Evolutionary conservation across 2,329 filamentous ascomycete species (phyloP).

Genomic region (Achaetomium macrosporum): DNA sequence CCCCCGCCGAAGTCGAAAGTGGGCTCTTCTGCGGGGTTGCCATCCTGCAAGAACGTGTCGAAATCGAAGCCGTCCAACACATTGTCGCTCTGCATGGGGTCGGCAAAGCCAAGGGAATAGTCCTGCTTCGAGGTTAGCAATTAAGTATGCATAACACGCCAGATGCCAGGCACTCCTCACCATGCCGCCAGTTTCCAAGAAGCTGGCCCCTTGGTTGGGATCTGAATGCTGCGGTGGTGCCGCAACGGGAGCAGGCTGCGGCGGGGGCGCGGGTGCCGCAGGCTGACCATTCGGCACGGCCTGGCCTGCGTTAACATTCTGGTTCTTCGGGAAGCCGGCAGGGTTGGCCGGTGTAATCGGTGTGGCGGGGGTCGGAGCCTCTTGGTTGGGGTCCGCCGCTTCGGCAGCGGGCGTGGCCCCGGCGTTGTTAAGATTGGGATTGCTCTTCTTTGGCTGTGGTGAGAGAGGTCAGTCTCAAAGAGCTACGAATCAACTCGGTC

Average conservation of each 20-base stretch:
- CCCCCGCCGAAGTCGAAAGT: slow-evolving; percentile 51
- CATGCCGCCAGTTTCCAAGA: slow-evolving; percentile 40
- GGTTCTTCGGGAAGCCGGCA: slow-evolving; percentile 43
- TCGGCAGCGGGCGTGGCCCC: slow-evolving; percentile 55
- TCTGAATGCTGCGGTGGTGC: slow-evolving; percentile 44
- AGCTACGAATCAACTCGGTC: neutral
- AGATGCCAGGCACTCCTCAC: slow-evolving; percentile 31
- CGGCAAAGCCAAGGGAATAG: slow-evolving; percentile 51
- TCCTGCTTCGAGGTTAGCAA: slow-evolving; percentile 29
- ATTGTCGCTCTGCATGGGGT: slow-evolving; percentile 48
- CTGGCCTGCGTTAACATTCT: slow-evolving; percentile 35
- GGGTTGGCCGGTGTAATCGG: slow-evolving; percentile 56
- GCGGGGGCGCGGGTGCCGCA: slow-evolving; percentile 38
- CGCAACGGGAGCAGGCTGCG: slow-evolving; percentile 39
- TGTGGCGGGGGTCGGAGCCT: slow-evolving; percentile 56
- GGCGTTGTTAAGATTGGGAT: slow-evolving; percentile 43
- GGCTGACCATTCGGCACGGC: slow-evolving; percentile 39
- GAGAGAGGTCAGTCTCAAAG: slow-evolving; percentile 15
- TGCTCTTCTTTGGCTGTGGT: slow-evolving; percentile 56
- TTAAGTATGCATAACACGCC: slow-evolving; percentile 3
- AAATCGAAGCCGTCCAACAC: slow-evolving; percentile 64
- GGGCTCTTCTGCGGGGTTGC: slow-evolving; percentile 42
- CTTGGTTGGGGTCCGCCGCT: slow-evolving; percentile 44
- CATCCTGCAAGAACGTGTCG: slow-evolving; percentile 60
- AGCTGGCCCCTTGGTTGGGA: slow-evolving; percentile 40